Percentiles rank a stretch among this genome's conserved stretches.
These are phyloP conservation scores for Telfairia occidentalis DNA, from an alignment of 331 rosid species.

Conservation along the genomic window DNA sequence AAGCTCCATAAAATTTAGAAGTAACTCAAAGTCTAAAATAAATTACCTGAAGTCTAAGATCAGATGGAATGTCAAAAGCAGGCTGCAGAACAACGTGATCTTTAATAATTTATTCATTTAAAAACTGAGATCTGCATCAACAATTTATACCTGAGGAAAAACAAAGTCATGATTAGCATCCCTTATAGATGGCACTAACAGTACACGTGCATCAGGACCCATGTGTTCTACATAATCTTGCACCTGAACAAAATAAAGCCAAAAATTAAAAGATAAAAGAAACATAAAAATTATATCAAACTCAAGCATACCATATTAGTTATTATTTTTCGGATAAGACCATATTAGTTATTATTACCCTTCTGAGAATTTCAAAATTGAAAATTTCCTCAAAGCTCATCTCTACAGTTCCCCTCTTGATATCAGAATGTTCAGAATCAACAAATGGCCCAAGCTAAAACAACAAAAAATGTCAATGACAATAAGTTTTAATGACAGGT, in stretches of 20 bases:
- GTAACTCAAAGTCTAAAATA: slow-evolving; percentile 13
- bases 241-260: slow-evolving; percentile 31
- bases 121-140: not conserved
- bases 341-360: slow-evolving; percentile 59
- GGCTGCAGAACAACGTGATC: slow-evolving; percentile 50
- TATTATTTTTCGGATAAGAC: too few species aligned
- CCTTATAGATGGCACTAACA: slow-evolving; percentile 75
- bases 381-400: slow-evolving; percentile 74
- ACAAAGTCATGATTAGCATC: slow-evolving; percentile 84
- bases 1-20: not conserved
- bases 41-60: slow-evolving; percentile 63
- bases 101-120: slow-evolving; percentile 2
- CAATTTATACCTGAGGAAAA: slow-evolving; percentile 73
- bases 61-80: slow-evolving; percentile 52
- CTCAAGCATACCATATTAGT: not conserved
- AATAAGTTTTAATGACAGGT: not conserved
- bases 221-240: slow-evolving; percentile 55
- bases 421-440: slow-evolving; percentile 82
- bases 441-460: slow-evolving; percentile 83
- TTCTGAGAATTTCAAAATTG: slow-evolving; percentile 46
- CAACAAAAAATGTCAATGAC: slow-evolving; percentile 6
- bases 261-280: slow-evolving; percentile 6
- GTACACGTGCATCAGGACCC: slow-evolving; percentile 54
- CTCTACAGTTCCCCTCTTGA: slow-evolving; percentile 64
- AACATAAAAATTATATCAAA: not conserved